These are phyloP conservation scores for Chlamydomonas schloesseri DNA, from an alignment of 139 green algal genomes.

Conservation along the genomic window DNA sequence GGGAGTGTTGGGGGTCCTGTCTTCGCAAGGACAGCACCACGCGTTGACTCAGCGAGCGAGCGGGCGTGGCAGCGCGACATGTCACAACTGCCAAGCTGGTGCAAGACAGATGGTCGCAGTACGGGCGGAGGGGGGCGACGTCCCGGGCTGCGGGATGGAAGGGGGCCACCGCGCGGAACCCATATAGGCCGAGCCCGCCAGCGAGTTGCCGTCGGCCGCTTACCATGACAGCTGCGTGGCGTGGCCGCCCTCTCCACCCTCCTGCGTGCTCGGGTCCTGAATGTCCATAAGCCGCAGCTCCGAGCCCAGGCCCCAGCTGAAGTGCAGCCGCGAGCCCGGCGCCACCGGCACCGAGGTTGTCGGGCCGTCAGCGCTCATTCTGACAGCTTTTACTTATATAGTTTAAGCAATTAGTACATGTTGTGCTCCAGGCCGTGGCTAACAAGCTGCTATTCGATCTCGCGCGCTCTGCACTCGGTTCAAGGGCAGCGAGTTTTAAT, in stretches of 20 bases:
- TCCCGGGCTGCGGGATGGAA: too few relatives aligned
- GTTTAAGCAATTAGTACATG: too few relatives aligned
- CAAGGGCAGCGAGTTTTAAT: background rate
- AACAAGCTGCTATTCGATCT: too few relatives aligned
- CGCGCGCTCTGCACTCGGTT: background rate
- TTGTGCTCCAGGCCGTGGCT: background rate
- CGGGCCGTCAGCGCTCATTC: conserved; percentile 1
- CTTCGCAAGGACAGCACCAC: too few relatives aligned
- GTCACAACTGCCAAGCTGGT: too few relatives aligned
- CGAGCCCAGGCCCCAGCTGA: conserved; percentile 66
- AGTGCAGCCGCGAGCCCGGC: conserved; percentile 47
- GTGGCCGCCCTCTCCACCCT: conserved; percentile 11
- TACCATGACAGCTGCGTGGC: conserved; percentile 23
- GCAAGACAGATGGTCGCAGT: too few relatives aligned
- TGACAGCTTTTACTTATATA: background rate
- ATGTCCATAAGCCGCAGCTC: conserved; percentile 57
- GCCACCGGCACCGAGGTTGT: background rate
- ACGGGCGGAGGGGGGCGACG: too few relatives aligned
- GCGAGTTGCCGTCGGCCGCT: background rate
- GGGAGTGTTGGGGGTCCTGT: too few relatives aligned
- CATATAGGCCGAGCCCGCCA: too few relatives aligned
- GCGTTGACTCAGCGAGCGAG: too few relatives aligned
- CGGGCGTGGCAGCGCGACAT: too few relatives aligned
- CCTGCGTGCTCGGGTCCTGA: background rate
- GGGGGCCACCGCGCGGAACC: too few relatives aligned